Conservation (phyloP, 495 filamentous ascomycete genomes). For the Talaromyces stipitatus region DNA sequence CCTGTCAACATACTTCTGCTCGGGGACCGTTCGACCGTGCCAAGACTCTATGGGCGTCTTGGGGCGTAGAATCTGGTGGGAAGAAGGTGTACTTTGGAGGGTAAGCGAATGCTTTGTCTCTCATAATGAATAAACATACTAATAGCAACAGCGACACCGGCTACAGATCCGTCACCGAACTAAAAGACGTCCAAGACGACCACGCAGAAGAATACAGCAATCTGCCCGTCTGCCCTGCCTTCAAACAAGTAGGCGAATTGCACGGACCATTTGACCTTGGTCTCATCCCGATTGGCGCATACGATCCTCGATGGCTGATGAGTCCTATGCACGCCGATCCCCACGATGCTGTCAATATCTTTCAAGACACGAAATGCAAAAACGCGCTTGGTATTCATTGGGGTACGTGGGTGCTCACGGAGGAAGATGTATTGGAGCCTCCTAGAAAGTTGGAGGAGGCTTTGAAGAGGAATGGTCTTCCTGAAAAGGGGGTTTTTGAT, state of each 20-base stretch:
- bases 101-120: conserved; percentile 15
- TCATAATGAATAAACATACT: neutral
- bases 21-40: conserved; percentile 60
- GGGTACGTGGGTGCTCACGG: conserved; percentile 74
- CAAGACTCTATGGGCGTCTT: conserved; percentile 80
- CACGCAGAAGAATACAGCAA: conserved; percentile 54
- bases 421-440: conserved; percentile 69
- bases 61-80: conserved; percentile 67
- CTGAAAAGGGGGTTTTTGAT: conserved; percentile 69
- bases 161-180: conserved; percentile 62
- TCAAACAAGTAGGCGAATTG: conserved; percentile 64
- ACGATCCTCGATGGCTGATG: conserved; percentile 60
- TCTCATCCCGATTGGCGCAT: conserved; percentile 79
- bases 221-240: conserved; percentile 67
- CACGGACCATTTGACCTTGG: conserved; percentile 77
- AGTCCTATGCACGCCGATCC: conserved; percentile 75
- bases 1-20: conserved; percentile 76
- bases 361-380: conserved; percentile 66
- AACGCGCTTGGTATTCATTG: conserved; percentile 79
- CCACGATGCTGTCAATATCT: conserved; percentile 73
- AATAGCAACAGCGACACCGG: conserved; percentile 47
- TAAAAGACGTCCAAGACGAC: conserved; percentile 51
- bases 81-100: conserved; percentile 39
- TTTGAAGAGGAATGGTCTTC: conserved; percentile 51
- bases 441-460: conserved; percentile 59